Base-by-base conservation (phyloP, 768 basidiomycete species). In the Lentinula raphanica region DNA sequence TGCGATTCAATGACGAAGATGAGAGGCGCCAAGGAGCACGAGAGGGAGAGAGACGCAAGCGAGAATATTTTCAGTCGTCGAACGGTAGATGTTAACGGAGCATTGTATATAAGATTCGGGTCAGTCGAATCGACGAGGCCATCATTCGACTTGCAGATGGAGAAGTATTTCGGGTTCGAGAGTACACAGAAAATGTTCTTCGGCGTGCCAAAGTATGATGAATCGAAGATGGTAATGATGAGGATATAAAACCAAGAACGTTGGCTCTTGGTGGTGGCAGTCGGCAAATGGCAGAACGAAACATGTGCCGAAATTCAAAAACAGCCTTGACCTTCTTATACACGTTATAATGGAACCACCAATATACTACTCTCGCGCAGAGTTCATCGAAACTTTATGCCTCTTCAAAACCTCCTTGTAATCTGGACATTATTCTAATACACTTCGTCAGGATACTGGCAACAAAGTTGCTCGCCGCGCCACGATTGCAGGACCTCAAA, bases 401-500 rank as follows among this genome's bases (percentile, higher is more conserved):
- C 49, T n/a, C 11, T 12, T n/a, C n/a, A n/a, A n/a, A n/a, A n/a
- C n/a, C n/a, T n/a, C n/a, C n/a, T n/a, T n/a, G n/a, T n/a, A 55
- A 28, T 38, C 29, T 35, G 38, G 21, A 3, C 12, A 39, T n/a
- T 2, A 19, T 31, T 35, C 21, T 5, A 38, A 29, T 57, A 29
- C 27, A 32, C 38, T 25, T 57, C 46, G 50, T 29, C 70, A 94
- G 92, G 94, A 95, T 69, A 95, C 93, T 60, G 93, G 92, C 45
- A 96, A 98, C 78, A 96, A 96, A 72, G 95, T 98, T 44, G 95
- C 92, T 39, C 84, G 93, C 58, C 85, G 90, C 61, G 93, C 94
- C 17, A 88, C 87, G 25, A 97, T 98, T 66, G 85, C 88, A 56
- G 96, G 96, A 1, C 90, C 94, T 11, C 90, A 94, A 71, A 98